Evolutionary conservation across 352 stramenopile genomes (phyloP).

Genomic region (Globisporangium nagaii): DNA sequence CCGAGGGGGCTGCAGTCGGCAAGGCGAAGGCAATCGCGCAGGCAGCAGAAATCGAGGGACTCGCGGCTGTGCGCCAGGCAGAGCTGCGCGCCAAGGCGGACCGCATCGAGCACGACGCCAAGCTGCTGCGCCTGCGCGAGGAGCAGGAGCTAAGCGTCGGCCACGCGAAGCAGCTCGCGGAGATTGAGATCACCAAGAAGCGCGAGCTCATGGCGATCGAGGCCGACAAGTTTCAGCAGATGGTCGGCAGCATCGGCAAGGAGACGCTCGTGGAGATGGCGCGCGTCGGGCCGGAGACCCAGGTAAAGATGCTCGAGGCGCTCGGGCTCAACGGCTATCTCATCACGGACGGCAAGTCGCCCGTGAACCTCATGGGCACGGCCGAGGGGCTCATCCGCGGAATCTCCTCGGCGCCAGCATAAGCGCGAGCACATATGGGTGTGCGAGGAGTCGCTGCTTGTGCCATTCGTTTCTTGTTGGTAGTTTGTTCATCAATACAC

Average conservation of each 20-base stretch:
- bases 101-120: conserved; percentile 61
- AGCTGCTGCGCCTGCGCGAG: conserved; percentile 45
- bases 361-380: conserved; percentile 70
- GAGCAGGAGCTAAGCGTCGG: conserved; percentile 55
- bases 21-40: conserved; percentile 52
- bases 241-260: conserved; percentile 68
- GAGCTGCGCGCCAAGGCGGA: conserved; percentile 61
- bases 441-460: too few species aligned
- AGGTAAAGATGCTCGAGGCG: conserved; percentile 74
- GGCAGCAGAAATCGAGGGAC: conserved; percentile 66
- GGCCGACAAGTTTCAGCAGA: conserved; percentile 77
- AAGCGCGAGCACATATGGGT: background rate
- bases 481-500: too few species aligned
- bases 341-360: conserved; percentile 80
- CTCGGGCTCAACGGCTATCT: conserved; percentile 78
- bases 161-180: conserved; percentile 52
- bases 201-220: conserved; percentile 75
- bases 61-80: conserved; percentile 64
- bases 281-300: conserved; percentile 60
- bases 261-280: conserved; percentile 74
- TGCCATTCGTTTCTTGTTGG: too few species aligned
- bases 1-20: conserved; percentile 58
- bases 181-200: conserved; percentile 73
- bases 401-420: conserved; percentile 42
- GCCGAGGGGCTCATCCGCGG: conserved; percentile 69